Conservation (phyloP, 108 stramenopile genomes). For the Cyclotella baltica region DNA sequence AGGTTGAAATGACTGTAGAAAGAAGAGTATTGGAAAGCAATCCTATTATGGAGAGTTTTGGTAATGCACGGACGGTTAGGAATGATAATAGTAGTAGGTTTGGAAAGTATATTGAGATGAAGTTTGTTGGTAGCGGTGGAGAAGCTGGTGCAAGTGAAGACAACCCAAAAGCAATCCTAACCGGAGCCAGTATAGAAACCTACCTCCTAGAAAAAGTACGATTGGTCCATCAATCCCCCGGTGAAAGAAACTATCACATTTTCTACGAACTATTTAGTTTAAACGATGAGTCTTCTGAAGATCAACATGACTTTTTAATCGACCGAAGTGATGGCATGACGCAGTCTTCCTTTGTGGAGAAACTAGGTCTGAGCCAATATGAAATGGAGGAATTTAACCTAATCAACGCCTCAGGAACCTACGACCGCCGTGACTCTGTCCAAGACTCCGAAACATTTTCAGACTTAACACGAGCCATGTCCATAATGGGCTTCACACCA, state of each 20-base stretch:
- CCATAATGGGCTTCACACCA: conserved; percentile 67
- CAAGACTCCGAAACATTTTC: conserved; percentile 76
- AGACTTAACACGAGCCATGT: conserved; percentile 67
- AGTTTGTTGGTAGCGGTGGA: conserved; percentile 25
- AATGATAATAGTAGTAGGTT: conserved; percentile 92
- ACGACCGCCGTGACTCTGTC: conserved; percentile 87
- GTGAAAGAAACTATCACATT: conserved; percentile 86
- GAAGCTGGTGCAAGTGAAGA: neutral
- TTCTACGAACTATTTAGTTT: no score
- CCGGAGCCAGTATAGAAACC: conserved; percentile 80
- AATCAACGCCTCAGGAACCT: conserved; percentile 70
- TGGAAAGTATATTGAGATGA: conserved; percentile 79
- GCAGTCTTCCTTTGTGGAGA: conserved; percentile 10
- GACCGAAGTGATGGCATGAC: no score
- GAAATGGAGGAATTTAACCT: conserved; percentile 79
- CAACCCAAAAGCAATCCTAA: conserved; percentile 33
- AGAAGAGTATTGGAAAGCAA: conserved; percentile 85
- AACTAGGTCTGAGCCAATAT: conserved; percentile 53
- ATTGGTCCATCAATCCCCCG: conserved; percentile 60
- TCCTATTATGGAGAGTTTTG: conserved; percentile 93
- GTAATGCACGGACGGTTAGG: conserved; percentile 91
- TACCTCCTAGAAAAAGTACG: conserved; percentile 87
- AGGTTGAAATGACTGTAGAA: conserved; percentile 61
- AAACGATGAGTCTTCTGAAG: conserved; percentile 59
- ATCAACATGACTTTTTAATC: no score